A percentile compares a stretch with the other conserved stretches of the same genome.
phyloP scores from a whole-genome alignment of 1,284 basidiomycete genomes.

The Leccinum subrobustum region DNA sequence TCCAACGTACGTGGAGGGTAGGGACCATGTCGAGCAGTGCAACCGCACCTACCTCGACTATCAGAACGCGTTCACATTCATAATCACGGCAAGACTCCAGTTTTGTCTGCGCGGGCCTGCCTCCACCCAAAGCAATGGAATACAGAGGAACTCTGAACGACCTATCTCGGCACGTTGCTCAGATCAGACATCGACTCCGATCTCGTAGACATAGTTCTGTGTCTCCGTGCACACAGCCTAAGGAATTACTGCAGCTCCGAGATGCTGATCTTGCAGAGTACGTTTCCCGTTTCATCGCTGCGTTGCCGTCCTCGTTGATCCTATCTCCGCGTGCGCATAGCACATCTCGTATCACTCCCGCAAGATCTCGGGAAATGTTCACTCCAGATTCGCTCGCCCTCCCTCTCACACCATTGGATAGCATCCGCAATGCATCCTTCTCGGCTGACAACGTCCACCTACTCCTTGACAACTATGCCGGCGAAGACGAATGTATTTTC shows the following conservation, averaged over 20 bases:
- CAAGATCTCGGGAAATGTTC: constrained; percentile 10
- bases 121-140: constrained; percentile 31
- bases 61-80: not conserved
- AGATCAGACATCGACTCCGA: not conserved
- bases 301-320: not conserved
- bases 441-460: constrained; percentile 29
- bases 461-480: not conserved
- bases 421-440: constrained; percentile 14
- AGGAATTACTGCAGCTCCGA: constrained; percentile 29
- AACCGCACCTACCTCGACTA: constrained; percentile 1
- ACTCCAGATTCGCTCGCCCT: constrained; percentile 1
- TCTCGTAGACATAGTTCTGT: constrained; percentile 18
- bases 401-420: constrained; percentile 11
- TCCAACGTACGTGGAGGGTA: constrained; percentile 8
- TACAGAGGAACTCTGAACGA: constrained; percentile 19
- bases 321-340: constrained; percentile 13
- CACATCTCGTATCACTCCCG: constrained; percentile 18
- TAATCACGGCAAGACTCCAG: not conserved
- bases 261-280: constrained; percentile 25
- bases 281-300: constrained; percentile 3
- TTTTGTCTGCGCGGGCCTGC: constrained; percentile 3
- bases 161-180: constrained; percentile 25
- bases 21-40: constrained; percentile 15
- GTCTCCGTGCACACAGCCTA: constrained; percentile 21
- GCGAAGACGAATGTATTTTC: not conserved